phyloP scores from a whole-genome alignment of 73 alveolate species.

The Diophrys appendiculata region DNA sequence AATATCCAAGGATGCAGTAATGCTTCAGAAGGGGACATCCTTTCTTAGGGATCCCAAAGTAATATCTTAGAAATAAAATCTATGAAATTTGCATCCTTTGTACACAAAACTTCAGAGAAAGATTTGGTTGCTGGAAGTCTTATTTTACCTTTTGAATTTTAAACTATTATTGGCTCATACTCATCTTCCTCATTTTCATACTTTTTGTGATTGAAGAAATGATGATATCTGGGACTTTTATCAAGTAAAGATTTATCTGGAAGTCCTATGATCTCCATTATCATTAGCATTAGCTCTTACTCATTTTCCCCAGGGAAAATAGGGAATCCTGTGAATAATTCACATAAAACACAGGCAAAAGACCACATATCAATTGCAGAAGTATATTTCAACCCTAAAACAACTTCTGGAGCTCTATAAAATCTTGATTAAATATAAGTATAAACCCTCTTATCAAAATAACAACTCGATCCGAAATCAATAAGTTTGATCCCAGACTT shows the following conservation, averaged over 20 bases:
- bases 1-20: too few species aligned
- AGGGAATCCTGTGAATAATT: constrained; percentile 73
- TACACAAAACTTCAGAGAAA: too few species aligned
- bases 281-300: constrained; percentile 37
- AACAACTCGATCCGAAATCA: constrained; percentile 83
- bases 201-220: constrained; percentile 41
- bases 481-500: constrained; percentile 79
- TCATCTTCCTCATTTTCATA: too few species aligned
- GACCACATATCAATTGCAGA: constrained; percentile 88
- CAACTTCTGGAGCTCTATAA: constrained; percentile 63
- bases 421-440: constrained; percentile 83
- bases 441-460: constrained; percentile 66
- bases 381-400: constrained; percentile 49
- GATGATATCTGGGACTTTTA: constrained; percentile 24
- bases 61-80: too few species aligned
- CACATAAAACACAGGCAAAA: constrained; percentile 90
- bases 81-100: too few species aligned
- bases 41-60: too few species aligned
- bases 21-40: too few species aligned
- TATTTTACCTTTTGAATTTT: constrained; percentile 6
- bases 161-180: too few species aligned
- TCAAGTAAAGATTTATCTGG: constrained; percentile 38
- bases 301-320: constrained; percentile 88
- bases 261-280: constrained; percentile 44
- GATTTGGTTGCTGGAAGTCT: constrained; percentile 8